Percentiles rank a stretch among this genome's conserved stretches.
Evolutionary conservation across 1,139 yeast species (phyloP).

Genomic region (Blastobotrys illinoisensis): DNA sequence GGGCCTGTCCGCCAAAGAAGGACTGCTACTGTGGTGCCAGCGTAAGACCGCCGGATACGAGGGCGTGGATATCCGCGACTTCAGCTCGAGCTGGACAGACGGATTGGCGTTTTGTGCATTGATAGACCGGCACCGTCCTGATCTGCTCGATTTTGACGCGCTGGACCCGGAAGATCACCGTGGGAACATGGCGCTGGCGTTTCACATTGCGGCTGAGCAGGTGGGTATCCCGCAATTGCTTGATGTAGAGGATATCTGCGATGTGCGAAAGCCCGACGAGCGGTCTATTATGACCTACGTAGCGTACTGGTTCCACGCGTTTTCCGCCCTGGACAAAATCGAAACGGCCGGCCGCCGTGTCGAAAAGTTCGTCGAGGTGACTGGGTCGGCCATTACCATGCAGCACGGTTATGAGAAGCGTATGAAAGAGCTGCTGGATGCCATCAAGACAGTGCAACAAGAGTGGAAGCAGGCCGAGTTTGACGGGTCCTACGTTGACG

Average conservation of each 20-base stretch:
- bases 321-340: slow-evolving; percentile 37
- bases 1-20: slow-evolving; percentile 41
- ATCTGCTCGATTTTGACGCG: slow-evolving; percentile 37
- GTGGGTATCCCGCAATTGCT: slow-evolving; percentile 52
- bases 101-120: slow-evolving; percentile 47
- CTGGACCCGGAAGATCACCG: slow-evolving; percentile 31
- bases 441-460: slow-evolving; percentile 22
- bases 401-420: slow-evolving; percentile 35
- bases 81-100: slow-evolving; percentile 42
- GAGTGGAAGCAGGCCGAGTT: slow-evolving; percentile 27
- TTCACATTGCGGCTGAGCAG: slow-evolving; percentile 38
- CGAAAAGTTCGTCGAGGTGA: slow-evolving; percentile 36
- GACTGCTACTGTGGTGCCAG: slow-evolving; percentile 42
- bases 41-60: slow-evolving; percentile 38
- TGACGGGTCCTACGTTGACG: slow-evolving; percentile 32
- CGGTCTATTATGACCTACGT: slow-evolving; percentile 58
- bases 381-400: slow-evolving; percentile 33
- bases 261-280: slow-evolving; percentile 53
- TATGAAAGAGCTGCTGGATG: slow-evolving; percentile 27
- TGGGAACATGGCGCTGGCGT: slow-evolving; percentile 35
- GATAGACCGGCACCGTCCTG: slow-evolving; percentile 41
- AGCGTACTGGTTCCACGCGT: slow-evolving; percentile 60
- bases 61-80: slow-evolving; percentile 37
- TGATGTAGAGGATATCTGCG: slow-evolving; percentile 55
- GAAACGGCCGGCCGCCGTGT: slow-evolving; percentile 40